These are phyloP conservation scores for Brettanomyces anomalus DNA, from an alignment of 805 yeast species.

Conservation along the genomic window DNA sequence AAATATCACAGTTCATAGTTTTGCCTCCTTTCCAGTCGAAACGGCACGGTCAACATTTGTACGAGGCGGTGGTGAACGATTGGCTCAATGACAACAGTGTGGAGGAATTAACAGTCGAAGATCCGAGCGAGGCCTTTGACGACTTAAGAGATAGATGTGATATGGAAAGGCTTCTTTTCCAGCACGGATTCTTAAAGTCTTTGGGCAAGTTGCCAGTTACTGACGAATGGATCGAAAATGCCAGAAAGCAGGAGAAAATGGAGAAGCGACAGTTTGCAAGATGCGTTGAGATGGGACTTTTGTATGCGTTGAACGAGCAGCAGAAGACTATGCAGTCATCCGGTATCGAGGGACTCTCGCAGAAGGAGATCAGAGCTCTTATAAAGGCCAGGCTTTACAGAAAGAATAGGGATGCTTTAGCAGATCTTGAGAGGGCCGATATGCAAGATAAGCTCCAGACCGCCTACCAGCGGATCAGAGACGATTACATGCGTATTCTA, in stretches of 20 bases:
- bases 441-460: constrained; percentile 63
- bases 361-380: constrained; percentile 39
- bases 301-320: constrained; percentile 26
- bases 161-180: constrained; percentile 37
- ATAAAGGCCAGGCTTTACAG: constrained; percentile 70
- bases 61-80: constrained; percentile 40
- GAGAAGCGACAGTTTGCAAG: constrained; percentile 74
- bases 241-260: constrained; percentile 41
- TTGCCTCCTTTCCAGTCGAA: constrained; percentile 77
- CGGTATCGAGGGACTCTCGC: constrained; percentile 16
- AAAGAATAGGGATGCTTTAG: constrained; percentile 73
- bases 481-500: constrained; percentile 43
- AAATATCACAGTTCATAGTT: constrained; percentile 80
- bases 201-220: constrained; percentile 17
- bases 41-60: constrained; percentile 63
- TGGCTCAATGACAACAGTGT: constrained; percentile 50
- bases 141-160: constrained; percentile 83
- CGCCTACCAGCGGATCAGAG: constrained; percentile 60
- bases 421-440: constrained; percentile 54
- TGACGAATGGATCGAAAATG: constrained; percentile 30
- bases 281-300: constrained; percentile 64
- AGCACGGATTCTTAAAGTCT: constrained; percentile 23
- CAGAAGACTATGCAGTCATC: constrained; percentile 13
- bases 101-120: constrained; percentile 80
- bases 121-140: constrained; percentile 89